Conservation (phyloP, 2,329 filamentous ascomycete genomes). For the Ophiostoma montium region DNA sequence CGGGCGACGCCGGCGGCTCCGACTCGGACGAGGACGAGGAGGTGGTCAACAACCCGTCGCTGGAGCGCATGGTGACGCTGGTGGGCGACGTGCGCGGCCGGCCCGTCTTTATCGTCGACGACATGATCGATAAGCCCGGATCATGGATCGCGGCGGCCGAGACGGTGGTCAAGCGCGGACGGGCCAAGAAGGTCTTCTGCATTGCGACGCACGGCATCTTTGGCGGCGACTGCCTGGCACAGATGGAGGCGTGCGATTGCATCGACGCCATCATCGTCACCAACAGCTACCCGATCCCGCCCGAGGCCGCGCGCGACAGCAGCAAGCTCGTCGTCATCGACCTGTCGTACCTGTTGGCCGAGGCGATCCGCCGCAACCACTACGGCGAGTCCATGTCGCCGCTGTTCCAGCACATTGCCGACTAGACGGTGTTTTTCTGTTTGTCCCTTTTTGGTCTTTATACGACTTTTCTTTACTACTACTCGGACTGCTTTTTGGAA, state of each 20-base stretch:
- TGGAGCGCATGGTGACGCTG: slow-evolving; percentile 94
- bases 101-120: slow-evolving; percentile 88
- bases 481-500: neutral
- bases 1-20: slow-evolving; percentile 65
- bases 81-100: slow-evolving; percentile 85
- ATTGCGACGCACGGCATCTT: slow-evolving; percentile 96
- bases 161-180: slow-evolving; percentile 84
- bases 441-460: neutral
- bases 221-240: slow-evolving; percentile 73
- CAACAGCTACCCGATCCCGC: slow-evolving; percentile 86
- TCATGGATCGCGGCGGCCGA: slow-evolving; percentile 97
- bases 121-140: slow-evolving; percentile 96
- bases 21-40: slow-evolving; percentile 87
- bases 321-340: slow-evolving; percentile 84
- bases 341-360: slow-evolving; percentile 72
- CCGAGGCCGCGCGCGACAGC: slow-evolving; percentile 53
- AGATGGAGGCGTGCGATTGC: slow-evolving; percentile 83
- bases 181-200: slow-evolving; percentile 88
- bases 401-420: slow-evolving; percentile 52
- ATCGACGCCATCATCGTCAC: slow-evolving; percentile 92
- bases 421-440: slow-evolving; percentile 22
- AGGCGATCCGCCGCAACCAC: slow-evolving; percentile 91
- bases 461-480: neutral
- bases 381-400: slow-evolving; percentile 74
- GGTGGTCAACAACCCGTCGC: slow-evolving; percentile 46